These are phyloP conservation scores for Malania oleifera DNA, from an alignment of 164 flowering plant genomes.

Conservation along the genomic window DNA sequence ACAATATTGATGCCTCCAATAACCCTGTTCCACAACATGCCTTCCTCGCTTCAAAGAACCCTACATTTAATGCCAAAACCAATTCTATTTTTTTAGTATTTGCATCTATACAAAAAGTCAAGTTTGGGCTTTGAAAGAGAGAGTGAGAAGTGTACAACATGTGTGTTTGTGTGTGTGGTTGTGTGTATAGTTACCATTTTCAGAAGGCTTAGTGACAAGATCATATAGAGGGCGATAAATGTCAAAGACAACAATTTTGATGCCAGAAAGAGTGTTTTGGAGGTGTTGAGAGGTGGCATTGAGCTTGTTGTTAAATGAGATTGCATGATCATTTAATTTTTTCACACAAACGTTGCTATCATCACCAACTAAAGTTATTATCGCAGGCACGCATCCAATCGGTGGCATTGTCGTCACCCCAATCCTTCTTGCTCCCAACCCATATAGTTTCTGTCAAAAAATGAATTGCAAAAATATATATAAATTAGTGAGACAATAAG, in stretches of 20 bases:
- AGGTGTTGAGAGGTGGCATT: conserved; percentile 36
- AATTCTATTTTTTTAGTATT: no score
- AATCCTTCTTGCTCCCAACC: conserved; percentile 55
- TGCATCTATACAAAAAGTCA: no score
- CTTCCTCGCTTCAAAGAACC: conserved; percentile 73
- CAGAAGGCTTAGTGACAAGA: conserved; percentile 39
- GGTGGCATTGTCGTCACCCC: conserved; percentile 67
- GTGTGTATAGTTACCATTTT: conserved; percentile 29
- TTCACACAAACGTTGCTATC: conserved; percentile 39
- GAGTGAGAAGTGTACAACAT: no score
- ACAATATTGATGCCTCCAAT: conserved; percentile 59
- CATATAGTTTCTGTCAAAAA: conserved; percentile 35
- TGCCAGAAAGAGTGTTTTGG: conserved; percentile 29
- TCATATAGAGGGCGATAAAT: conserved; percentile 48
- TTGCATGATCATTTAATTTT: conserved; percentile 40
- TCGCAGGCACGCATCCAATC: conserved; percentile 59
- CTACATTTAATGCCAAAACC: no score
- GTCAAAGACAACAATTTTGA: conserved; percentile 49
- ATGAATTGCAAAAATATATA: no score
- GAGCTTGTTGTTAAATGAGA: conserved; percentile 52
- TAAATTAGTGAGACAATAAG: no score
- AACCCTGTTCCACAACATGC: conserved; percentile 90
- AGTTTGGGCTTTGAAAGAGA: no score
- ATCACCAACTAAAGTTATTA: conserved; percentile 45
- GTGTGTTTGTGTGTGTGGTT: no score